A percentile compares a stretch with the other conserved stretches of the same genome.
Conservation (phyloP, 2,329 filamentous ascomycete genomes). For the Fusarium proliferatum region DNA sequence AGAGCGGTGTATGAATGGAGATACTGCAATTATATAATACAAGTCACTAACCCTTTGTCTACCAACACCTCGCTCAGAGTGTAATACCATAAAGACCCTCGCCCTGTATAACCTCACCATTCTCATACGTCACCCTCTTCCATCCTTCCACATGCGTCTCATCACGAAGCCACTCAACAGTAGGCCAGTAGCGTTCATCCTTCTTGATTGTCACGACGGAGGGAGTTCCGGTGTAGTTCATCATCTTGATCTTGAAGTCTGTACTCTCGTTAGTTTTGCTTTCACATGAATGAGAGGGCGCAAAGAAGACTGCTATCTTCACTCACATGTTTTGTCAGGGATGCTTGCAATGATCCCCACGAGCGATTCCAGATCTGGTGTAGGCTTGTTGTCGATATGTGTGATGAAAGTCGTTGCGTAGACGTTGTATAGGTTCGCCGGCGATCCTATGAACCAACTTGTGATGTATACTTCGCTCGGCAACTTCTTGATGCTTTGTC, state of each 20-base stretch:
- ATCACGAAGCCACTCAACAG: constrained; percentile 75
- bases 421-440: constrained; percentile 87
- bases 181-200: constrained; percentile 93
- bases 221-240: constrained; percentile 96
- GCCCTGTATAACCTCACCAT: constrained; percentile 62
- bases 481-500: constrained; percentile 97
- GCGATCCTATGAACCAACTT: constrained; percentile 82
- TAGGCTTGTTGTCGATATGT: constrained; percentile 89
- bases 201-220: constrained; percentile 99
- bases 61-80: neutral
- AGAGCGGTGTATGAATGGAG: neutral
- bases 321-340: constrained; percentile 88
- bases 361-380: constrained; percentile 84
- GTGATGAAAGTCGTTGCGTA: constrained; percentile 98
- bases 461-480: constrained; percentile 97
- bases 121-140: constrained; percentile 71
- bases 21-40: neutral
- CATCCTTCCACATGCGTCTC: constrained; percentile 67
- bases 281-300: no score
- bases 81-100: constrained; percentile 63
- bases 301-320: no score
- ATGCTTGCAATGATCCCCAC: constrained; percentile 86
- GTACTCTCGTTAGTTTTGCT: neutral
- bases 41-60: neutral
- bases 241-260: constrained; percentile 97